A percentile compares a stretch with the other conserved stretches of the same genome.
Evolutionary conservation across 1,284 basidiomycete species (phyloP).

Genomic region (Cryptococcus neoformans): DNA sequence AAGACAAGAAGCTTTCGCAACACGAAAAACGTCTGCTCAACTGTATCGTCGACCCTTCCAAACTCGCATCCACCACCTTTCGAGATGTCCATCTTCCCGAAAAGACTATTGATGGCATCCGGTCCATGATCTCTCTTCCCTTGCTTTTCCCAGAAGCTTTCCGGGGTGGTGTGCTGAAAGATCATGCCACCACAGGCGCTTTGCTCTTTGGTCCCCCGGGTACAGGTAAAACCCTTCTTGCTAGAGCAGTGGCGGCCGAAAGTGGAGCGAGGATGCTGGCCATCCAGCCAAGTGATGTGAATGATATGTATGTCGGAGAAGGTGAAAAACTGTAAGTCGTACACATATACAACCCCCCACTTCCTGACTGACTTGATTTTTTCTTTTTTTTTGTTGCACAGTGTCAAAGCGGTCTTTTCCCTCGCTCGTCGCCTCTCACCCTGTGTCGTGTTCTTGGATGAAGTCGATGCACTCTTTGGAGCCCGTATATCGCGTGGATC

Average conservation of each 20-base stretch:
- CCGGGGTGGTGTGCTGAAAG: conserved; percentile 82
- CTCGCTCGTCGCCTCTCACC: conserved; percentile 83
- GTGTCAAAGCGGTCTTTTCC: conserved; percentile 80
- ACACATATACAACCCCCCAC: too few species aligned
- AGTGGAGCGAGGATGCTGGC: conserved; percentile 85
- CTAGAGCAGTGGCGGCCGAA: conserved; percentile 86
- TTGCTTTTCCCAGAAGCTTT: conserved; percentile 87
- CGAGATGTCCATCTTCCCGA: conserved; percentile 80
- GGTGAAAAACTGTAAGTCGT: conserved; percentile 72
- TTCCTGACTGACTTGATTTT: too few species aligned
- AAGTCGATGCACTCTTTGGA: conserved; percentile 91
- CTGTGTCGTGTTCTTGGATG: conserved; percentile 93
- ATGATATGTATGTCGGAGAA: conserved; percentile 77
- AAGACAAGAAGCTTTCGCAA: conserved; percentile 66
- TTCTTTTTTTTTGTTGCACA: not conserved
- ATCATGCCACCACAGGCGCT: conserved; percentile 83
- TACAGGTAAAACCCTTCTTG: conserved; percentile 86
- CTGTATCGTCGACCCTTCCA: conserved; percentile 78
- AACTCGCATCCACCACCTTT: conserved; percentile 65
- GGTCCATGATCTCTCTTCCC: conserved; percentile 87
- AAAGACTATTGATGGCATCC: conserved; percentile 80
- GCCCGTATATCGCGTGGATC: conserved; percentile 78
- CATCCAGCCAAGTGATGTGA: conserved; percentile 55
- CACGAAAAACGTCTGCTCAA: conserved; percentile 74
- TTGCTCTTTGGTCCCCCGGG: conserved; percentile 85